Base-by-base conservation (phyloP, 768 basidiomycete species). In the Boletus vermiculosoides region DNA sequence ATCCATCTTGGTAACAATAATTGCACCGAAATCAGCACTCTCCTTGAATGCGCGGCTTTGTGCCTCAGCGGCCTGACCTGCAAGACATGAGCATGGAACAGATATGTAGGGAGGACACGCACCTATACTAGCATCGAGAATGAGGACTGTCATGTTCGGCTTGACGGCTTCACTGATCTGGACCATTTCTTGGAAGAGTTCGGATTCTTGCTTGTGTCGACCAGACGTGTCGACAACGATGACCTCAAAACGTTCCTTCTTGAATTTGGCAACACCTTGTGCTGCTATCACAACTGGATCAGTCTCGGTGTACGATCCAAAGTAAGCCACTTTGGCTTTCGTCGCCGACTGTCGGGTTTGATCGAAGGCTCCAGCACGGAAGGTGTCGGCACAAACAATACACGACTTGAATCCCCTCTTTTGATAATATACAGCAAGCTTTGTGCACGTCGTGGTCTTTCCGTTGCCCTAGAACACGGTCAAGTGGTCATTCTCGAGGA, bases 1-100 rank as follows among this genome's bases (percentile, higher is more conserved):
- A 65, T 99, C 97, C 87, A 99, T 93, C 76, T 99, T 99, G 12
- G 97, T 99, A 16, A 99, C 97, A 57, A 99, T 97, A 62, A 99
- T 99, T 2, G 96, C 97, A 55, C 96, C 97, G 70, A 99, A 99
- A 69, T 97, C 86, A 22, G 94, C 92, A 58, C 90, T 93, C 60
- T 98, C 96, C 74, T 99, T 99, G 81, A 99, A 99, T 1, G 97
- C 97, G 41, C 85, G 84, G 71, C 90, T 90, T 68, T 99, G 97
- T 6, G 92, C 90, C 70, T 99, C 97, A 15, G 97, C 97, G 10
- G 97, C 95, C 80, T 99, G 97, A 68, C 96, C 94, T 88, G 58
- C 7, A 49, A 50, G 51, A 57, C 48, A 49, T 42, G 22, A 39
- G 50, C 33, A 11, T 49, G 23, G 6, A 52, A 39, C 18, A 46